Percentiles rank a stretch among this genome's conserved stretches.
Conservation (phyloP, 495 filamentous ascomycete species). For the Xylaria intraflava region DNA sequence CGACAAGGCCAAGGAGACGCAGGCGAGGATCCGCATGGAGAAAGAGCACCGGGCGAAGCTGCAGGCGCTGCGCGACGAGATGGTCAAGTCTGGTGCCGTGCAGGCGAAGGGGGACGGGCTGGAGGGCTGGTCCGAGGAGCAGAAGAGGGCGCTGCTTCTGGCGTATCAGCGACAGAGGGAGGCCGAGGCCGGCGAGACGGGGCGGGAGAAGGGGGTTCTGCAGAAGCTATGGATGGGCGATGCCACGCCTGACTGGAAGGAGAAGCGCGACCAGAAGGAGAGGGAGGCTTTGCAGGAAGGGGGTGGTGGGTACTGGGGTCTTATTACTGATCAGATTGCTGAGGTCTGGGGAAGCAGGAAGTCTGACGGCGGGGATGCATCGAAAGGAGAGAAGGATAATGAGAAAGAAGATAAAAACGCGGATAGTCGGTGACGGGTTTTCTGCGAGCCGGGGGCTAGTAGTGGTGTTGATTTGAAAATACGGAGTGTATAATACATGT, state of each 20-base stretch:
- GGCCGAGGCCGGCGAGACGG: conserved; percentile 12
- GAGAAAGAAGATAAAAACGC: conserved; percentile 23
- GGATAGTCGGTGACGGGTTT: conserved; percentile 16
- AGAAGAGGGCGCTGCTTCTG: conserved; percentile 17
- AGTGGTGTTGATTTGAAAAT: conserved; percentile 8
- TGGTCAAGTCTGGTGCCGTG: conserved; percentile 20
- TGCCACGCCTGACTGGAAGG: conserved; percentile 63
- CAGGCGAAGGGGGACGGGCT: conserved; percentile 13
- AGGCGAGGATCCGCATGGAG: conserved; percentile 39
- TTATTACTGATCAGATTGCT: conserved; percentile 79
- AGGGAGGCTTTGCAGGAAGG: conserved; percentile 60
- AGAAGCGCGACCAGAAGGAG: conserved; percentile 62
- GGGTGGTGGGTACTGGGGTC: conserved; percentile 70
- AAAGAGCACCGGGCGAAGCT: conserved; percentile 34
- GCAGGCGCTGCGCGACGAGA: conserved; percentile 31
- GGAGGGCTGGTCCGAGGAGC: conserved; percentile 17
- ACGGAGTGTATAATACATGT: conserved; percentile 7
- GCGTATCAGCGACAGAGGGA: conserved; percentile 13
- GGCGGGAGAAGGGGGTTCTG: conserved; percentile 38
- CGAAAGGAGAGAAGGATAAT: conserved; percentile 17
- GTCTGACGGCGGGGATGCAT: conserved; percentile 15
- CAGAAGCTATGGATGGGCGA: conserved; percentile 60
- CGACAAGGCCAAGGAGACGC: conserved; percentile 52
- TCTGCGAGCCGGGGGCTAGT: neutral
- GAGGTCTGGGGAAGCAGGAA: conserved; percentile 66